Conservation (phyloP, 345 rosid species). For the Boechera stricta region DNA sequence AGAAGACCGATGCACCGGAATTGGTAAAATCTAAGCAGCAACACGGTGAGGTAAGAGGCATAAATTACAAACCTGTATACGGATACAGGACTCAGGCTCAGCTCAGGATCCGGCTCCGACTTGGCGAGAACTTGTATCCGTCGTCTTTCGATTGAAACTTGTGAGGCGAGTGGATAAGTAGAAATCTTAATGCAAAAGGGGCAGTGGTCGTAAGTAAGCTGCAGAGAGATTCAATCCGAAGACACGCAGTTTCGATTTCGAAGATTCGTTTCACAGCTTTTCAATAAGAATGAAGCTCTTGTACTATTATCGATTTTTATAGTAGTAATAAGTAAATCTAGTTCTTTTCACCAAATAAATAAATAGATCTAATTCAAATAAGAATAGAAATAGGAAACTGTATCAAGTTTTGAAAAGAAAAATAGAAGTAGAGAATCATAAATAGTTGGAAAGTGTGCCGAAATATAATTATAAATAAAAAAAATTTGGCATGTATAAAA, state of each 20-base stretch:
- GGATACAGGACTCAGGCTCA: not conserved
- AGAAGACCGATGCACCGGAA: constrained; percentile 8
- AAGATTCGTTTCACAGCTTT: not conserved
- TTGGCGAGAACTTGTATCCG: not conserved
- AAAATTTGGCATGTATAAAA: no score
- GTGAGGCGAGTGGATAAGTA: not conserved
- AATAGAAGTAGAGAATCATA: not conserved
- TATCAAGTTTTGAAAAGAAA: not conserved
- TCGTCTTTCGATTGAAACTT: not conserved
- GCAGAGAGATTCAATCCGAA: constrained; percentile 9
- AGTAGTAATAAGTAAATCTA: no score
- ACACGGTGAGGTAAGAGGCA: not conserved
- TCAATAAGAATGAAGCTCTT: not conserved
- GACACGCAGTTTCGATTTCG: not conserved
- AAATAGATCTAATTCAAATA: no score
- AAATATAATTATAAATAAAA: not conserved
- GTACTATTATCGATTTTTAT: no score
- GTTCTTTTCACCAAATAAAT: no score
- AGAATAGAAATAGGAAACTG: not conserved
- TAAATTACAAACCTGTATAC: constrained; percentile 13
- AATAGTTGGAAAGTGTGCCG: not conserved
- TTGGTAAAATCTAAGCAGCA: not conserved
- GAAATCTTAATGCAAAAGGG: not conserved
- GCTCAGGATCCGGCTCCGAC: not conserved
- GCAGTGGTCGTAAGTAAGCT: constrained; percentile 5